These are phyloP conservation scores for Globisporangium ultimum DNA, from an alignment of 352 stramenopile genomes.

Conservation along the genomic window DNA sequence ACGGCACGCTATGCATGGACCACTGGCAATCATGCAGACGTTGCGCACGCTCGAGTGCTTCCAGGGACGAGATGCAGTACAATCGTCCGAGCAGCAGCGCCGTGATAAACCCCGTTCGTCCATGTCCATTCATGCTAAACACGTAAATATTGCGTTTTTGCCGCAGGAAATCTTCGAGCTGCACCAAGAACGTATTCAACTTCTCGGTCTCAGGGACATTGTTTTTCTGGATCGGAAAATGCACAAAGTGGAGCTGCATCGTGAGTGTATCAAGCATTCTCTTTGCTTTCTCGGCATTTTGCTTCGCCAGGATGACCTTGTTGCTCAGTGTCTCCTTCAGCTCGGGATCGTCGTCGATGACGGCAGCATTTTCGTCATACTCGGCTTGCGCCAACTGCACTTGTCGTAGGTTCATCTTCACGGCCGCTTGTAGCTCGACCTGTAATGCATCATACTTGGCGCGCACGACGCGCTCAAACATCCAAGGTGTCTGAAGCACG, in stretches of 20 bases:
- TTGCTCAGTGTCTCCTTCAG: slow-evolving; percentile 32
- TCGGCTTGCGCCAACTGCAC: slow-evolving; percentile 36
- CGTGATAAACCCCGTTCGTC: slow-evolving; percentile 61
- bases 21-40: slow-evolving; percentile 64
- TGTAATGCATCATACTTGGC: slow-evolving; percentile 40
- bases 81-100: slow-evolving; percentile 67
- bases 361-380: slow-evolving; percentile 15
- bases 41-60: slow-evolving; percentile 65
- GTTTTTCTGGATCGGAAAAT: slow-evolving; percentile 53
- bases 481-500: slow-evolving; percentile 22
- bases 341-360: slow-evolving; percentile 2
- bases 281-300: slow-evolving; percentile 37
- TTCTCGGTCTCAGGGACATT: slow-evolving; percentile 16
- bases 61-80: slow-evolving; percentile 52
- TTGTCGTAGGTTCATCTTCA: slow-evolving; percentile 37
- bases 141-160: slow-evolving; percentile 58
- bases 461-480: slow-evolving; percentile 50
- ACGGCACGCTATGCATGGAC: slow-evolving; percentile 22
- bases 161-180: slow-evolving; percentile 50
- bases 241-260: slow-evolving; percentile 47
- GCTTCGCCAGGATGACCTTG: slow-evolving; percentile 44
- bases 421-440: slow-evolving; percentile 29
- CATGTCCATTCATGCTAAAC: slow-evolving; percentile 70
- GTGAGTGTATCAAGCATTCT: slow-evolving; percentile 27
- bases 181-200: slow-evolving; percentile 27